phyloP scores from a whole-genome alignment of 2,329 filamentous ascomycete species.

The Blumeriella jaapii region DNA sequence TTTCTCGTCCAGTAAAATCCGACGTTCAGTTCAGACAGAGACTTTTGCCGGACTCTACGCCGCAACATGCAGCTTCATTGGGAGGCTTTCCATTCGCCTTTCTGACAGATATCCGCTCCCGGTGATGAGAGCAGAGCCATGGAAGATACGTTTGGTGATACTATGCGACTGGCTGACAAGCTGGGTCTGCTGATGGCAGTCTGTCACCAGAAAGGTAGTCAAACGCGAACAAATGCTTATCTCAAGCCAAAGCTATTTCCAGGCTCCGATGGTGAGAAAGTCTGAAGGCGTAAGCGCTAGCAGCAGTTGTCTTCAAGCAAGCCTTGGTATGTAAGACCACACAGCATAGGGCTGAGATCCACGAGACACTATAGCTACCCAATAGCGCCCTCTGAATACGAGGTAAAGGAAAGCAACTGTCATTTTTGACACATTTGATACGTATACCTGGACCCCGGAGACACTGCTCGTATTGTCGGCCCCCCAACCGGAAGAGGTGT shows the following conservation, averaged over 20 bases:
- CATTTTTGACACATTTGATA: too few relatives aligned
- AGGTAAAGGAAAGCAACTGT: too few relatives aligned
- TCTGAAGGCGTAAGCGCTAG: constrained; percentile 25
- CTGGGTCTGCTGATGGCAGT: constrained; percentile 7
- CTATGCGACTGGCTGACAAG: constrained; percentile 18
- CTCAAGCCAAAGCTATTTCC: constrained; percentile 12
- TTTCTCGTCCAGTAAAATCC: too few relatives aligned
- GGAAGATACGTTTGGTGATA: constrained; percentile 6
- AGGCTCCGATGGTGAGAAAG: constrained; percentile 14
- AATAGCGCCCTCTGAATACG: constrained; percentile 1
- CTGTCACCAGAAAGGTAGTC: constrained; percentile 9
- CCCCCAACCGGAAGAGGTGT: constrained; percentile 4
- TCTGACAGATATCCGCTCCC: background rate
- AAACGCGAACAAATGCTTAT: constrained; percentile 2
- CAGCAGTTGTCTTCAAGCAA: constrained; percentile 8
- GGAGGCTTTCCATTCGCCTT: background rate
- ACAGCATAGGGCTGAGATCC: constrained; percentile 11
- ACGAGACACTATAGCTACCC: constrained; percentile 3
- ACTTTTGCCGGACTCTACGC: too few relatives aligned
- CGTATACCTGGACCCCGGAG: too few relatives aligned
- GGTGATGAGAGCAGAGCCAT: background rate
- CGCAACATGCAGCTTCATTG: constrained; percentile 2
- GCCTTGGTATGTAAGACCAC: too few relatives aligned
- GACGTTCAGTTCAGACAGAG: too few relatives aligned
- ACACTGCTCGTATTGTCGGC: too few relatives aligned